phyloP scores from a whole-genome alignment of 164 flowering plant genomes.

The Aristolochia contorta region DNA sequence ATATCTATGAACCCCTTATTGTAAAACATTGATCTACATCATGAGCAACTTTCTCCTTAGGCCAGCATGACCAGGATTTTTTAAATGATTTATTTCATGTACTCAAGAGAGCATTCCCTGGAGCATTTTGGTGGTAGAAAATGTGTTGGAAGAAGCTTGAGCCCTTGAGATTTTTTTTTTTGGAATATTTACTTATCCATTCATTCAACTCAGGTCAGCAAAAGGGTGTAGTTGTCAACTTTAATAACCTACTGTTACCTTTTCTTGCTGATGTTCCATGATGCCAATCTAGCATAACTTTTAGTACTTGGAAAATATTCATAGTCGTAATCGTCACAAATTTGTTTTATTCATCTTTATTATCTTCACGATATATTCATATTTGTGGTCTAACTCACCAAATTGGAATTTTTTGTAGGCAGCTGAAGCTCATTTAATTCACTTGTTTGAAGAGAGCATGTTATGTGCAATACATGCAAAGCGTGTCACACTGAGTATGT shows the following conservation, averaged over 20 bases:
- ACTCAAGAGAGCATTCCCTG: too few relatives aligned
- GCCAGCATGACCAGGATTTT: too few relatives aligned
- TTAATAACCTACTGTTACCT: not conserved
- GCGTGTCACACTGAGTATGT: conserved; percentile 76
- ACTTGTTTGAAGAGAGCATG: conserved; percentile 52
- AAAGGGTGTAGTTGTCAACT: not conserved
- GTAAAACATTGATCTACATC: too few relatives aligned
- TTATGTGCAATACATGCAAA: conserved; percentile 77
- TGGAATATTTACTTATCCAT: too few relatives aligned
- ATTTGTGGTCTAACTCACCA: not conserved
- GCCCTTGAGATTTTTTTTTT: too few relatives aligned
- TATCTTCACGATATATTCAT: not conserved
- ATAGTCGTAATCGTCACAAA: not conserved
- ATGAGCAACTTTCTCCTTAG: too few relatives aligned
- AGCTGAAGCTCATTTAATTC: conserved; percentile 52
- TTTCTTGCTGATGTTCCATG: not conserved
- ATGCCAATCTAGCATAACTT: not conserved
- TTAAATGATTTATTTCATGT: too few relatives aligned
- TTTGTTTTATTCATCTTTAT: not conserved
- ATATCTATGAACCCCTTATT: too few relatives aligned
- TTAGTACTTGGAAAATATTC: not conserved
- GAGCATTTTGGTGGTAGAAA: too few relatives aligned
- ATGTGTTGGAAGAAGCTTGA: too few relatives aligned
- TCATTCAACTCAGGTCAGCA: too few relatives aligned
- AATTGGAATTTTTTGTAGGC: conserved; percentile 27